phyloP scores from a whole-genome alignment of 1,284 basidiomycete species.

The Rhodotorula sp. region DNA sequence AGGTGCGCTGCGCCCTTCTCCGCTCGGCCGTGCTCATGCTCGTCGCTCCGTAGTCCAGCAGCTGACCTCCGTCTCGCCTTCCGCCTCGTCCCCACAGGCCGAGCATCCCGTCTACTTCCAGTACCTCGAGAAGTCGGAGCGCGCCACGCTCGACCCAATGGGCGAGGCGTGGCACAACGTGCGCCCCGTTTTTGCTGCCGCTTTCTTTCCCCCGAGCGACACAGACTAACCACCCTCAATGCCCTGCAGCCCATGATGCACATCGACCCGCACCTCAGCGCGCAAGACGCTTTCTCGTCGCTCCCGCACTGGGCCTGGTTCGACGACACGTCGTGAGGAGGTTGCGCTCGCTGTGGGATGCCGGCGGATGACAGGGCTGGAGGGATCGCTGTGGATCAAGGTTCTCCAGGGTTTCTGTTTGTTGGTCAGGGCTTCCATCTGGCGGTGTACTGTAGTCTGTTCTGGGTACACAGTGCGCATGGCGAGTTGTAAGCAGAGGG shows the following conservation, averaged over 20 bases:
- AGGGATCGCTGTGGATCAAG: too few relatives aligned
- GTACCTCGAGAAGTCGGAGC: neutral
- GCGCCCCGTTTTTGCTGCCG: neutral
- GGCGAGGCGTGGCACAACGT: slow-evolving; percentile 2
- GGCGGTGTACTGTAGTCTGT: too few relatives aligned
- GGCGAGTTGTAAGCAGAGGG: too few relatives aligned
- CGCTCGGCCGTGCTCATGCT: too few relatives aligned
- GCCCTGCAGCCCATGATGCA: neutral
- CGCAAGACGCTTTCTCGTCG: neutral
- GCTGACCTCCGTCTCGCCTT: neutral
- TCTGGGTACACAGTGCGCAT: too few relatives aligned
- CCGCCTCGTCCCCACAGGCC: neutral
- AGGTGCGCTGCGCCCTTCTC: neutral
- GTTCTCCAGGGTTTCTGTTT: too few relatives aligned
- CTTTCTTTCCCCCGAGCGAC: neutral
- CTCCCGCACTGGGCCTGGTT: slow-evolving; percentile 5
- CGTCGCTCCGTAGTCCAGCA: too few relatives aligned
- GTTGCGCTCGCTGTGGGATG: neutral
- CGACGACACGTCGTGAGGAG: neutral
- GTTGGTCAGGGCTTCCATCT: too few relatives aligned
- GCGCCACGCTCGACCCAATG: neutral
- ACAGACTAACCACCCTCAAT: too few relatives aligned
- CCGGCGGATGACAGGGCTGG: too few relatives aligned
- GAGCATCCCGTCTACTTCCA: neutral
- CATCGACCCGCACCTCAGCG: neutral